phyloP scores from a whole-genome alignment of 306 rosid species.

The Lupinus albus region DNA sequence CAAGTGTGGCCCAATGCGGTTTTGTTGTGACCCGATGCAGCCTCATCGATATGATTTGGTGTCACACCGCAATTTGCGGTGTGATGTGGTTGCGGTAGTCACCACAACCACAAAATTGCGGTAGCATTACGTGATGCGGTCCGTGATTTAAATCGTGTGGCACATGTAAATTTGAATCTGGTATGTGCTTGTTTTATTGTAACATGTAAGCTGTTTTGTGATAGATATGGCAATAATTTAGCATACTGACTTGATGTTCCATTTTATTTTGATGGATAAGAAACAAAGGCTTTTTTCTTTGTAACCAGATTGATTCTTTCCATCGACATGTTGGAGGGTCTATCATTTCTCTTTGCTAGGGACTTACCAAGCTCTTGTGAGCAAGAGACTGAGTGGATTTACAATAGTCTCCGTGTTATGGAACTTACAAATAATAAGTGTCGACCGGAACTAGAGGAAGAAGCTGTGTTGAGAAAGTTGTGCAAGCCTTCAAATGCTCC shows the following conservation, averaged over 20 bases:
- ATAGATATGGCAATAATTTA: not conserved
- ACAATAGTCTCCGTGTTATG: conserved; percentile 50
- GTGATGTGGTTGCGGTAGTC: no score
- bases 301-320: conserved; percentile 40
- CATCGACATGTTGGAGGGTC: conserved; percentile 69
- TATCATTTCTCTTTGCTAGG: conserved; percentile 64
- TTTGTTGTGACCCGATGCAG: no score
- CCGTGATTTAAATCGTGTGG: no score
- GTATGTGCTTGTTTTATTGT: not conserved
- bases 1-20: no score
- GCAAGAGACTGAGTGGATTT: conserved; percentile 69
- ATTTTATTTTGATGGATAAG: conserved; percentile 34
- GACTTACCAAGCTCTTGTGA: conserved; percentile 65
- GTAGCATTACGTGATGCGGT: no score
- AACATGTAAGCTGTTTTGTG: conserved; percentile 26
- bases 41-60: no score
- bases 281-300: conserved; percentile 23
- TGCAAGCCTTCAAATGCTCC: conserved; percentile 51
- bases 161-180: no score
- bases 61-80: no score
- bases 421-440: conserved; percentile 52
- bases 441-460: conserved; percentile 46
- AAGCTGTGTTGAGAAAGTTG: conserved; percentile 44
- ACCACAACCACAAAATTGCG: no score
- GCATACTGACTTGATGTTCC: conserved; percentile 19